Conservation (phyloP, 2,329 filamentous ascomycete genomes). For the Sporothrix dimorphospora region DNA sequence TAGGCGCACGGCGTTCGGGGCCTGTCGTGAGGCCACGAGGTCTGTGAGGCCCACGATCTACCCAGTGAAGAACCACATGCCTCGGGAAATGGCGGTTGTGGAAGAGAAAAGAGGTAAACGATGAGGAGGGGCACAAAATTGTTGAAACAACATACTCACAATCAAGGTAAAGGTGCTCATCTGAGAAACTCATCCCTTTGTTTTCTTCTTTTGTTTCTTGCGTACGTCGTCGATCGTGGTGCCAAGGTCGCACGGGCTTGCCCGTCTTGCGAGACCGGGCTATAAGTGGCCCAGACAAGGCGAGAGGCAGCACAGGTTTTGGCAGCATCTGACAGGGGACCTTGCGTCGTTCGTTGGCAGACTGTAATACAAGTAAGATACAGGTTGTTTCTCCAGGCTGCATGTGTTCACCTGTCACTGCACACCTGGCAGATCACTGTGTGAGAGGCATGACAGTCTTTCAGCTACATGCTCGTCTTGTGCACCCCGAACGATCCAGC, state of each 20-base stretch:
- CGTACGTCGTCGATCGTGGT: not conserved
- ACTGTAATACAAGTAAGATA: too few relatives aligned
- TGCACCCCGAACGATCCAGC: not conserved
- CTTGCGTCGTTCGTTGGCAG: not conserved
- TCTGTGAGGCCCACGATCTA: too few relatives aligned
- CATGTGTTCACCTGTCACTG: not conserved
- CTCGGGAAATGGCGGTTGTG: not conserved
- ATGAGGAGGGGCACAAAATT: not conserved
- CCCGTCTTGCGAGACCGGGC: not conserved
- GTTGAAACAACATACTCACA: not conserved
- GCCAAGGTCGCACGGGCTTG: not conserved
- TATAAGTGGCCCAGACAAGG: not conserved
- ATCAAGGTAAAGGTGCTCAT: not conserved
- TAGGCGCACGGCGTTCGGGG: not conserved
- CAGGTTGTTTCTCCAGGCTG: too few relatives aligned
- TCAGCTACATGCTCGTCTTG: not conserved
- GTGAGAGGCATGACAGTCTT: not conserved
- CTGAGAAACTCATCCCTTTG: not conserved
- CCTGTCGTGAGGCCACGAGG: not conserved
- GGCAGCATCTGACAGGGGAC: not conserved
- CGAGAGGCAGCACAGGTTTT: not conserved
- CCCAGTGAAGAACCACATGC: not conserved
- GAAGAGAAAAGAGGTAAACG: not conserved
- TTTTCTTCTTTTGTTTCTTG: not conserved
- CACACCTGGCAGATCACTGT: constrained; percentile 1